Base-by-base conservation (phyloP, 805 yeast species). In the Cyberlindnera sargentensis region DNA sequence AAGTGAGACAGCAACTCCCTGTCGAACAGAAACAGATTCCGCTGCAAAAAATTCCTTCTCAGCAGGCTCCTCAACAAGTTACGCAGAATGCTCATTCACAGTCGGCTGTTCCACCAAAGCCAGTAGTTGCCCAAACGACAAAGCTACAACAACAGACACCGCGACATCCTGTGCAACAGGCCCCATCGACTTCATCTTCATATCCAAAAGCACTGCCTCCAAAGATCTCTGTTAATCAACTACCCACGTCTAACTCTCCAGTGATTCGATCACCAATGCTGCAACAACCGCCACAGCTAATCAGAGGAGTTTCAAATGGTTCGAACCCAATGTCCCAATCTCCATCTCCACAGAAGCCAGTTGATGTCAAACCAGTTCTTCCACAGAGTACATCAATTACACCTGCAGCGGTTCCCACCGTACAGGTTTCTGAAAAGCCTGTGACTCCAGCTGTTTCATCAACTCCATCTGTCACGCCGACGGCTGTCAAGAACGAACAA, bases 281-380 rank as follows among this genome's bases (percentile, higher is more conserved):
- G 6, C 35, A 43, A 25, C 42, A 36, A 43, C 48, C 38, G 48
- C 50, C 37, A 40, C 41, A 36, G 15, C 31, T 31, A 11, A 32
- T 28, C 8, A 33, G 35, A 27, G 37, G 36, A 11, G 29, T 24
- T 23, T 11, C 39, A 28, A 33, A 11, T 15, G 25, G 31, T 25
- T 36, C 44, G 33, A 28, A 28, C 9, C 30, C 9, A 6, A 9
- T 6, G 30, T 28, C 30, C 9, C 30, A 9, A 7, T 28, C 30
- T 9, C 30, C 6, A 6, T 28, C 30, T 28, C 30, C 30, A 28
- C 30, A 28, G 9, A 28, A 28, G 9, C 30, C 30, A 7, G 9
- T 28, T 6, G 30, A 28, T 28, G 30, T 28, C 8, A 28, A 28
- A 28, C 30, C n/a, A 6, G 29, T 15, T n/a, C n/a, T 31, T n/a